A percentile compares a stretch with the other conserved stretches of the same genome.
phyloP scores from a whole-genome alignment of 2,329 filamentous ascomycete species.

The Dothiorella sarmentorum region DNA sequence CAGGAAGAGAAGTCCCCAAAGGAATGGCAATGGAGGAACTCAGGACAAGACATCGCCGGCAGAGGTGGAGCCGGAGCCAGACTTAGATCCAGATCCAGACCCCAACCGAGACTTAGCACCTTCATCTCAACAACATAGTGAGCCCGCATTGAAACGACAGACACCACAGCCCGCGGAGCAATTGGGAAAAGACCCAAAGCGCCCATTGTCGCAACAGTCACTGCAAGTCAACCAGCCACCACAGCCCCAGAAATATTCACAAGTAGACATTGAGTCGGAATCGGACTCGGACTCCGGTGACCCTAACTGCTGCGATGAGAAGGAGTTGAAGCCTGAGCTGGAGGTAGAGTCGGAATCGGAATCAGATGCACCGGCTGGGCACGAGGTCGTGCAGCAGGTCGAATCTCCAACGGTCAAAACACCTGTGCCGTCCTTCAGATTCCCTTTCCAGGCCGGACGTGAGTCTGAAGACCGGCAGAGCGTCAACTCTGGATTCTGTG shows the following conservation, averaged over 20 bases:
- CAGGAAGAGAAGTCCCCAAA: background rate
- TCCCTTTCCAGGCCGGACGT: background rate
- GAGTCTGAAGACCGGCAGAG: conserved; percentile 2
- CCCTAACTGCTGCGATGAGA: background rate
- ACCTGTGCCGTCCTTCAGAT: background rate
- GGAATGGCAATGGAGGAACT: background rate
- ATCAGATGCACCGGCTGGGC: no score
- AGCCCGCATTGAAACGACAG: background rate
- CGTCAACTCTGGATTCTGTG: background rate
- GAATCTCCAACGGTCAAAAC: background rate
- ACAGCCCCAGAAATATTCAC: background rate
- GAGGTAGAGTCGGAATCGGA: background rate
- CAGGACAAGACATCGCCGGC: background rate
- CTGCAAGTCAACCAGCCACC: background rate
- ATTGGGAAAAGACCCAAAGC: background rate
- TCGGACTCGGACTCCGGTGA: background rate
- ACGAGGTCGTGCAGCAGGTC: background rate
- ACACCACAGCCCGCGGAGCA: background rate
- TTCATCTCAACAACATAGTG: background rate
- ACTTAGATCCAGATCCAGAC: background rate
- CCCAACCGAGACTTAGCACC: background rate
- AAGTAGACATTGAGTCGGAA: background rate
- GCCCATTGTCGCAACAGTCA: background rate
- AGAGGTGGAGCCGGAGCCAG: background rate
- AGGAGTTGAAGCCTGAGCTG: background rate